phyloP scores from a whole-genome alignment of 495 filamentous ascomycete species.

The Jackrogersella minutella region DNA sequence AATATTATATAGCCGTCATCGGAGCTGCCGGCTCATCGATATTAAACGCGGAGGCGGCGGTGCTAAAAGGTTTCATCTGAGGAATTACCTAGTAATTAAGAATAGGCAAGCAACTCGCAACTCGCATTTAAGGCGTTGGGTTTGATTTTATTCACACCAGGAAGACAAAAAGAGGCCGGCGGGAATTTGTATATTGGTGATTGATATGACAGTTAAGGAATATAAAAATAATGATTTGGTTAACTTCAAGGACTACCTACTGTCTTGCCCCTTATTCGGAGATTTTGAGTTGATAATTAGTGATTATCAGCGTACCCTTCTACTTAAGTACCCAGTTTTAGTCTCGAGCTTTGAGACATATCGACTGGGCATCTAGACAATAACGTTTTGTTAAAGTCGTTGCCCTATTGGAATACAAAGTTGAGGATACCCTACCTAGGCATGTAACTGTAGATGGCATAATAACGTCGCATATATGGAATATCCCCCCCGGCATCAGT shows the following conservation, averaged over 20 bases:
- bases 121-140: constrained; percentile 11
- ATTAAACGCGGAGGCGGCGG: constrained; percentile 90
- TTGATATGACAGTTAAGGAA: not conserved
- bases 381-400: no score
- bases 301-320: no score
- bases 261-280: no score
- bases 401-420: no score
- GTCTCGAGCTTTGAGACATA: no score
- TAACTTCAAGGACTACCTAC: not conserved
- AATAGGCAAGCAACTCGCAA: constrained; percentile 18
- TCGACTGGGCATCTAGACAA: no score
- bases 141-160: constrained; percentile 6
- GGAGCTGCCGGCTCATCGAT: constrained; percentile 95
- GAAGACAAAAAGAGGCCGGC: constrained; percentile 9
- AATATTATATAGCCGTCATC: constrained; percentile 70
- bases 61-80: constrained; percentile 86
- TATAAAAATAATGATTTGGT: not conserved
- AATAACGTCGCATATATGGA: no score
- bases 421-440: no score
- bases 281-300: no score
- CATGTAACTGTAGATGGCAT: no score
- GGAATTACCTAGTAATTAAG: not conserved
- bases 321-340: no score
- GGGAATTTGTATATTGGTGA: not conserved
- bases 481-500: no score